Conservation (phyloP, 805 yeast genomes). For the Candida arabinofermentans region DNA sequence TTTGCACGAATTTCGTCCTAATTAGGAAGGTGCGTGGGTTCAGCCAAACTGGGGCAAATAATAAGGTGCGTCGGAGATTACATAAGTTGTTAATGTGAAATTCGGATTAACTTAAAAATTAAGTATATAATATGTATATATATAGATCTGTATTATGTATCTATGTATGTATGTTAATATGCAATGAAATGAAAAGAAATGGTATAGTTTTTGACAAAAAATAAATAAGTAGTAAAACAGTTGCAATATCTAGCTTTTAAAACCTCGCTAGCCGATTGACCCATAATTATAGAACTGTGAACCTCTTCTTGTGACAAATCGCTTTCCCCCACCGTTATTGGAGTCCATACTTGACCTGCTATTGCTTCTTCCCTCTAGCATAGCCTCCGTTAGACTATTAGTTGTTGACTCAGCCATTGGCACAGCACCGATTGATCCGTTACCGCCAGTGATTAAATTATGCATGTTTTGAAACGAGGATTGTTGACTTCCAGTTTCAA, state of each 20-base stretch:
- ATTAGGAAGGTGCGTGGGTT: constrained; percentile 1
- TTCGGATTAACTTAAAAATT: background rate
- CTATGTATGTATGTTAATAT: background rate
- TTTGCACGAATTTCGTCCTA: background rate
- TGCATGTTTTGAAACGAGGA: background rate
- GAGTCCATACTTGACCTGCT: background rate
- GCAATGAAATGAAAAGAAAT: background rate
- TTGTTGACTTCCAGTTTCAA: background rate
- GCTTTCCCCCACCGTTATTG: background rate
- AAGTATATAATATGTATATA: background rate
- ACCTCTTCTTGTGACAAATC: background rate
- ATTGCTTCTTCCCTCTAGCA: constrained; percentile 1
- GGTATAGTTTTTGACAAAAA: no score
- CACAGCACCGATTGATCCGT: background rate
- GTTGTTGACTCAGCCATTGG: background rate
- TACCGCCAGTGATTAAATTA: background rate
- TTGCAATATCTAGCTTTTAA: no score
- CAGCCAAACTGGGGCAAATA: background rate
- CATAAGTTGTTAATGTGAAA: no score
- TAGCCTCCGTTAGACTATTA: background rate
- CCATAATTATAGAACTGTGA: constrained; percentile 3
- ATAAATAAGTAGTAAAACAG: no score
- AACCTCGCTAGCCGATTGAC: background rate
- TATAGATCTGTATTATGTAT: background rate
- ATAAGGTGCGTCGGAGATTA: background rate